phyloP scores from a whole-genome alignment of 2,329 filamentous ascomycete genomes.

The Scleromitrula shiraiana region DNA sequence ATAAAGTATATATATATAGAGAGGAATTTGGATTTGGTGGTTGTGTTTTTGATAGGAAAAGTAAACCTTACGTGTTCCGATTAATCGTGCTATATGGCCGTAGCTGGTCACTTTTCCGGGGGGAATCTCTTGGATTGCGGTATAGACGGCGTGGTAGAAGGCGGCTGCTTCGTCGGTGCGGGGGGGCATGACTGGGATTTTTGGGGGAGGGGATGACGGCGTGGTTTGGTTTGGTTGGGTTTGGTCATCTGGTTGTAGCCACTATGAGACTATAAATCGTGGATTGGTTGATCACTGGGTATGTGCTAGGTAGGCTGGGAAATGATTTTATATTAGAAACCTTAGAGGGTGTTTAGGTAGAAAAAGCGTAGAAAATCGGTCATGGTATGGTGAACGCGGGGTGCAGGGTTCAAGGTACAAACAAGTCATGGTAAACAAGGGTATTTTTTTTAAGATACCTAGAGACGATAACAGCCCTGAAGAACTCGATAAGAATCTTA shows the following conservation, averaged over 20 bases:
- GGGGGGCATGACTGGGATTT: conserved; percentile 43
- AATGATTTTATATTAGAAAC: no score
- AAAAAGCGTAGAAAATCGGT: no score
- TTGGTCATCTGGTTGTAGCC: not conserved
- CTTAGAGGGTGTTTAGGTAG: no score
- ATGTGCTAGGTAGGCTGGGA: no score
- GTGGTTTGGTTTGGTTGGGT: not conserved
- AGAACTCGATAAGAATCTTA: not conserved
- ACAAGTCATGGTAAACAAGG: no score
- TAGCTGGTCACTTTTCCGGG: conserved; percentile 79
- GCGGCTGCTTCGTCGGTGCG: conserved; percentile 66
- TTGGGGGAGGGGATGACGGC: not conserved
- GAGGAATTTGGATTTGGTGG: not conserved
- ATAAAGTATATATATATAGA: no score
- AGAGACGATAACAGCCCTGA: no score
- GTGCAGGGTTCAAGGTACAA: no score
- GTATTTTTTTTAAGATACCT: no score
- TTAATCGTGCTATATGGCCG: conserved; percentile 65
- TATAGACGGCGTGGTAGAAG: conserved; percentile 73
- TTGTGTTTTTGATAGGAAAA: not conserved
- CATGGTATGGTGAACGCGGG: no score
- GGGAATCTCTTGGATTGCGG: conserved; percentile 79
- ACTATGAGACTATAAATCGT: no score
- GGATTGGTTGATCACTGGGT: no score
- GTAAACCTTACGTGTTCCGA: conserved; percentile 58